A percentile compares a stretch with the other conserved stretches of the same genome.
Evolutionary conservation across 352 stramenopile species (phyloP).

Genomic region (Globisporangium echinulatum): DNA sequence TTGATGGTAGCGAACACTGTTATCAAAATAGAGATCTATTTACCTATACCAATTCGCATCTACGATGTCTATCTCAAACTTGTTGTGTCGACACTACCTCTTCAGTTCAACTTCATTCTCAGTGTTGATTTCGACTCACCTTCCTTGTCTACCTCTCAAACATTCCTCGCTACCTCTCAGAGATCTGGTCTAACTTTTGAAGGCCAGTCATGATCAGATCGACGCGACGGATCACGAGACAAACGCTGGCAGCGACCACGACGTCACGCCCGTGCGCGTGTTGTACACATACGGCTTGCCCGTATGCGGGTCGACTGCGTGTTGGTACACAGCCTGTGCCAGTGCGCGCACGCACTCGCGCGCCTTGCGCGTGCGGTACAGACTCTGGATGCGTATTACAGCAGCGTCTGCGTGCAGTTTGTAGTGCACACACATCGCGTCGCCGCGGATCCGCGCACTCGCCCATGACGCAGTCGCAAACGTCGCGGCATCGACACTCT

Average conservation of each 20-base stretch:
- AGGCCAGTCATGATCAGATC: neutral
- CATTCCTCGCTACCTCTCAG: too few species aligned
- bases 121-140: too few species aligned
- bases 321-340: conserved; percentile 31
- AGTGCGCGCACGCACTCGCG: conserved; percentile 26
- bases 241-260: conserved; percentile 49
- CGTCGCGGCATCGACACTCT: conserved; percentile 9
- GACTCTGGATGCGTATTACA: conserved; percentile 37
- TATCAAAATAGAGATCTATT: conserved; percentile 16
- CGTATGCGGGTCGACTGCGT: conserved; percentile 35
- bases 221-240: conserved; percentile 8
- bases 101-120: too few species aligned
- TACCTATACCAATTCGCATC: neutral
- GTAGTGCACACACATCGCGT: conserved; percentile 9
- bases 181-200: neutral
- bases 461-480: conserved; percentile 20
- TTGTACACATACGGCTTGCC: conserved; percentile 53
- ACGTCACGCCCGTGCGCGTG: conserved; percentile 38
- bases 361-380: conserved; percentile 57
- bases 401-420: conserved; percentile 23
- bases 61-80: neutral
- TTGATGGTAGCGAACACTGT: too few species aligned
- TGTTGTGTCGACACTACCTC: neutral
- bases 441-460: conserved; percentile 19
- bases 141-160: too few species aligned